Conservation (phyloP, 805 yeast species). For the Metschnikowia colocasiae region DNA sequence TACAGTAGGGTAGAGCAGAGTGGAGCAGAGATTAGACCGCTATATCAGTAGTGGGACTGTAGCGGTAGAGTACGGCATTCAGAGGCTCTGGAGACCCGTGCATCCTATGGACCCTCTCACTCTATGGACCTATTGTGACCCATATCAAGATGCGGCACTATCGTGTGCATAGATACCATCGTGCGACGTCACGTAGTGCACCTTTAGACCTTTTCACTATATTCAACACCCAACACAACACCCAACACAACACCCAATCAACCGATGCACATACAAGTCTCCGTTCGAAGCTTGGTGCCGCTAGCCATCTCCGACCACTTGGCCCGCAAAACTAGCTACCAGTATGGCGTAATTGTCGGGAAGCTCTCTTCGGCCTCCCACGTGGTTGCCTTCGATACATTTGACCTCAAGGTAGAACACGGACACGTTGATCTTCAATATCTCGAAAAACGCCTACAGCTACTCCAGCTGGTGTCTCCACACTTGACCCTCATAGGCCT, state of each 20-base stretch:
- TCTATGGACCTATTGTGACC: too few species aligned
- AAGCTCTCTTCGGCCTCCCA: background rate
- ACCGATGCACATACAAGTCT: background rate
- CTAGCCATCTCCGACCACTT: slow-evolving; percentile 30
- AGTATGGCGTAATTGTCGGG: slow-evolving; percentile 32
- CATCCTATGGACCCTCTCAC: too few species aligned
- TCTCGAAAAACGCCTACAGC: slow-evolving; percentile 24
- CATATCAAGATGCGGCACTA: background rate
- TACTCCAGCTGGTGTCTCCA: slow-evolving; percentile 29
- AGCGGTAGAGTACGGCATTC: too few species aligned
- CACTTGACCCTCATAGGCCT: slow-evolving; percentile 28
- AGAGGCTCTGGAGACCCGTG: too few species aligned
- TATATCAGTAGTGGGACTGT: too few species aligned
- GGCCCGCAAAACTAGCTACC: slow-evolving; percentile 19
- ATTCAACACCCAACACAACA: too few species aligned
- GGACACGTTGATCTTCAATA: slow-evolving; percentile 23
- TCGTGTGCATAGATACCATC: background rate
- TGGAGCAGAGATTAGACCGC: too few species aligned
- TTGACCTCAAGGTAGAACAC: slow-evolving; percentile 24
- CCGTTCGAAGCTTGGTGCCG: slow-evolving; percentile 26
- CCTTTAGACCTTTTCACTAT: background rate
- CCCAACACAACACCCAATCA: background rate
- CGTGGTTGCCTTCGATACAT: slow-evolving; percentile 23
- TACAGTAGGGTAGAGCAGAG: too few species aligned
- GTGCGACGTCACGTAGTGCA: background rate